Conservation (phyloP, 129 eudicot genomes). For the Chrysanthemum makinoi region DNA sequence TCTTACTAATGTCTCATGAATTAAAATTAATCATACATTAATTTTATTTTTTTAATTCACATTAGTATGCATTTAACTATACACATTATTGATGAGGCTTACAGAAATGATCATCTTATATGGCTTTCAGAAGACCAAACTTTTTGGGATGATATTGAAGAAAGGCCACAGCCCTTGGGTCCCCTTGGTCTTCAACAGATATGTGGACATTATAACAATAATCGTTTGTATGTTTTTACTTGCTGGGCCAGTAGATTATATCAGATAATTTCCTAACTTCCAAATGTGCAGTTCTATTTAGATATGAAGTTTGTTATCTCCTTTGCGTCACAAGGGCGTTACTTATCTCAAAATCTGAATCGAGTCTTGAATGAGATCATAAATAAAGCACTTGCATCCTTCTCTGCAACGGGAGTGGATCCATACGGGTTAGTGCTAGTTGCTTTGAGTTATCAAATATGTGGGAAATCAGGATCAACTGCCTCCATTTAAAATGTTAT, state of each 20-base stretch:
- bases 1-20: no score
- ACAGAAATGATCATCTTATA: constrained; percentile 89
- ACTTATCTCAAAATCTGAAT: constrained; percentile 73
- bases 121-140: constrained; percentile 95
- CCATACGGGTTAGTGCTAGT: constrained; percentile 56
- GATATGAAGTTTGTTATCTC: constrained; percentile 95
- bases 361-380: constrained; percentile 86
- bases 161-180: constrained; percentile 91
- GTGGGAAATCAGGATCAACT: not conserved
- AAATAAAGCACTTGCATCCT: constrained; percentile 72
- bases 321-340: constrained; percentile 97
- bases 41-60: no score
- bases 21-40: no score
- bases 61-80: no score
- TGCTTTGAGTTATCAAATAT: not conserved
- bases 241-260: not conserved
- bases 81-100: constrained; percentile 75
- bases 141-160: constrained; percentile 98
- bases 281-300: constrained; percentile 68
- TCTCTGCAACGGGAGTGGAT: constrained; percentile 83
- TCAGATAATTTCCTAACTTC: constrained; percentile 7
- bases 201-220: not conserved
- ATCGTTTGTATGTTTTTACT: constrained; percentile 2
- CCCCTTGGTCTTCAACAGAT: constrained; percentile 93
- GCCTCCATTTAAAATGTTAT: not conserved